Base-by-base conservation (phyloP, 176 grass and related monocot genomes). In the Avena sativa region DNA sequence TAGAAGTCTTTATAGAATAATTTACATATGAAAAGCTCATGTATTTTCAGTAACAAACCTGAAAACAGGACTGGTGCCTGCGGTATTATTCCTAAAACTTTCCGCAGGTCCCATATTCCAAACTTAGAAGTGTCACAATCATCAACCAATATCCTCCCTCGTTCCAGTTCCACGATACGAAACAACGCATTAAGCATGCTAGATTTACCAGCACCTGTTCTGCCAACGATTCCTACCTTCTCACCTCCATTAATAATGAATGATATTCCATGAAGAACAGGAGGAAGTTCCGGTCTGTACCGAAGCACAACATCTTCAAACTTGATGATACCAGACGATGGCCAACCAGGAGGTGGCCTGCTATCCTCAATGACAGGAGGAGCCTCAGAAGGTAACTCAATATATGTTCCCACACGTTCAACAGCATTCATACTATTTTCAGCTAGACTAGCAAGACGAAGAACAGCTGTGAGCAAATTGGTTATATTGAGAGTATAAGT, bases 381-480 rank as follows among this genome's bases (percentile, higher is more conserved):
- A 88, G 97, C 97, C 92, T 99, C 97, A 70, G 94, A 92, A 86
- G 88, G 90, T 55, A 96, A 88, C 38, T 99, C 97, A 48, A 96
- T 94, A 68, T 99, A 99, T 74, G 90, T 99, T 73, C 92, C 94
- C 46, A 96, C 83, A 79, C 97, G 85, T 70, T 99, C 97, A 78
- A 99, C 97, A 81, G 97, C 94, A 93, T 99, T 99, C 86, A 99
- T 91, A 86, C 94, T 99, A 86, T 99, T 99, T 95, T 99, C 97
- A 71, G 97, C 94, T n/a, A 99, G 92, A 85, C 97, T 99, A 80
- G 97, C 97, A 73, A 99, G 87, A 70, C 97, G 92, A 82, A 99
- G 89, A 79, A 89, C 90, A 74, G 80, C 79, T 8, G 97, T 99
- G 63, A 99, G 89, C 83, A 99, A 84, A 81, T 81, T 94, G 79